Evolutionary conservation across 1,284 basidiomycete species (phyloP), one percentile per base, ranked within the genome.

Genomic region (Ceratobasidium theobromae): DNA sequence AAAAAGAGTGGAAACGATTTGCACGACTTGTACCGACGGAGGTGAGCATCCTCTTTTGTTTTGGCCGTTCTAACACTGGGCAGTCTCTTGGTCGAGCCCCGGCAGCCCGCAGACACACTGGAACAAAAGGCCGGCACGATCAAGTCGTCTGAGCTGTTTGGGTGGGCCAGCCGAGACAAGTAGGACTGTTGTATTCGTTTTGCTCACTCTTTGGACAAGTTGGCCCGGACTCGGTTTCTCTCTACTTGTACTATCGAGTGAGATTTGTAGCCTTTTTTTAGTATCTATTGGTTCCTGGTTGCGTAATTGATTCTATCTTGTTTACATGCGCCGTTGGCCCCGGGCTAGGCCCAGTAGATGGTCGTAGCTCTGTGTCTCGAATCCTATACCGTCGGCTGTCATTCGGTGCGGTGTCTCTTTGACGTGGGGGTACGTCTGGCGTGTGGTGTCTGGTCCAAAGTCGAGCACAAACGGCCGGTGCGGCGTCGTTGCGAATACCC

Each of bases 11-110:
- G 46, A 1, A 87, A 87, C 28, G 89, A 91, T 76, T 77, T 91
- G 66, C 86, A 91, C 71, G 90, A 91, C 74, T 79, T 92, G 40
- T 91, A 92, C 73, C 84, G 89, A 70, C 83, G 90, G 74, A 91
- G 89, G 88, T 88, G 70, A 35, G 82, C 74, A 18, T 46, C 23
- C 18, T 1, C 4, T 27, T 33, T 66, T 57, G 65, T 33, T 51
- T 32, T 54, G 51, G 25, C 32, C 25, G 23, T 58, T 23, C 65
- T 70, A 33, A 67, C 65, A 43, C 28, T 21, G 55, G 41, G 12
- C 62, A 91, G 89, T 80, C 79, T 91, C 60, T 79, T 89, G 68
- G 85, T 92, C 68, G 89, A 92, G 75, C 89, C 89, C 41, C 87
- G 84, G 73, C 88, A 88, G 69, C 81, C 87, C 8, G 86, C 87